Evolutionary conservation across 73 alveolate species (phyloP).

Genomic region (Halteria grandinella): DNA sequence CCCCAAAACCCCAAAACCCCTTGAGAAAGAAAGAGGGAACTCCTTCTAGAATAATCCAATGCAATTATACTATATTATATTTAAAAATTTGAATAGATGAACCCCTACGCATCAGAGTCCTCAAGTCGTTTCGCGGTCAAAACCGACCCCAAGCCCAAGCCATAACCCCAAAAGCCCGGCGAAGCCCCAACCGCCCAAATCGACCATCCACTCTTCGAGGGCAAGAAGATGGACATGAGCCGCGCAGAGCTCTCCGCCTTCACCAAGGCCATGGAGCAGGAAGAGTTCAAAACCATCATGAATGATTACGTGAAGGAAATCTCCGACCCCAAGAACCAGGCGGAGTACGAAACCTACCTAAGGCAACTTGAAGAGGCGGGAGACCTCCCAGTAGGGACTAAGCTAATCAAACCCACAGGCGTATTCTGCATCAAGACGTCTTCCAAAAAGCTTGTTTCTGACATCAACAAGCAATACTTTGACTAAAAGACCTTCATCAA

Average conservation of each 20-base stretch:
- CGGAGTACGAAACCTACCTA: slow-evolving; percentile 93
- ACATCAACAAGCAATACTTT: slow-evolving; percentile 72
- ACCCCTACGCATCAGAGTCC: too few species aligned
- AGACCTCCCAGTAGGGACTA: slow-evolving; percentile 89
- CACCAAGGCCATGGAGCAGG: slow-evolving; percentile 92
- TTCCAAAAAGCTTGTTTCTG: slow-evolving; percentile 74
- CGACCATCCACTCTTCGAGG: slow-evolving; percentile 49
- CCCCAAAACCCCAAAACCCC: too few species aligned
- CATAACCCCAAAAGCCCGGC: too few species aligned
- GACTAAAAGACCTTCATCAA: slow-evolving; percentile 93
- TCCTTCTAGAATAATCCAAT: too few species aligned
- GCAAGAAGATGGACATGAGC: slow-evolving; percentile 64
- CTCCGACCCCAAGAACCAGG: slow-evolving; percentile 96
- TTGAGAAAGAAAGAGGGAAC: too few species aligned
- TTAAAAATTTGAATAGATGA: too few species aligned
- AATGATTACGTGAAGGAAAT: slow-evolving; percentile 95
- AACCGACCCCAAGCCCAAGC: too few species aligned
- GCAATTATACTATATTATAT: too few species aligned
- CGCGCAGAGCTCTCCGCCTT: slow-evolving; percentile 75
- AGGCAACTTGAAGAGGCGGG: slow-evolving; percentile 91
- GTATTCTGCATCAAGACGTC: slow-evolving; percentile 86
- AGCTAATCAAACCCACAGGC: slow-evolving; percentile 81
- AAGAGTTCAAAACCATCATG: slow-evolving; percentile 91
- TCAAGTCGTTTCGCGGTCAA: too few species aligned
- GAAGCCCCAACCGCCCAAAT: slow-evolving; percentile 14